Base-by-base conservation (phyloP, 2,329 filamentous ascomycete genomes). In the Venturia effusa region DNA sequence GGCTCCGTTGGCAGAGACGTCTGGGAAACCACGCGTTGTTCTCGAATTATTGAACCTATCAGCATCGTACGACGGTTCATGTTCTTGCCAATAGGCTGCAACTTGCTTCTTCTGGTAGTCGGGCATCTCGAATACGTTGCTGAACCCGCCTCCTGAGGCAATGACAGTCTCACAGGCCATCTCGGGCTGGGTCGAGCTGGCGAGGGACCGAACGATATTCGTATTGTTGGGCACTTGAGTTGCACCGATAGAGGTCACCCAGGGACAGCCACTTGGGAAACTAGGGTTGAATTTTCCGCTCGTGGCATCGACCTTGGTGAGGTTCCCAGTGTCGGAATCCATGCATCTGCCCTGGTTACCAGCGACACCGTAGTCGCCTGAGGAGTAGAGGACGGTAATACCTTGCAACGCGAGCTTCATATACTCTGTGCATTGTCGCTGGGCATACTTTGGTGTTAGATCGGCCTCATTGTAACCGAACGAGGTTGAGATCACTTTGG, bases 191-290 rank as follows among this genome's bases (percentile, higher is more conserved):
- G 61, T 63, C n/a, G 37, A 43, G 32, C n/a, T 57, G 19, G 61
- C 61, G 1, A 63, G 24, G 19, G 22, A 17, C 22, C 51, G 61
- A 22, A 63, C 61, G 30, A 63, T 59, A 19, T 63, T 63, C 17
- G 61, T 63, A 15, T 41, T 48, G 37, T 55, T 55, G 30, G 61
- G 51, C 3, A 64, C 54, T 45, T 61, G 54, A 17, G 62, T 64
- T 45, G 62, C 78, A 8, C 78, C 78, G 4, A 80, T 75, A 0
- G 76, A 71, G 3, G 79, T 81, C 17, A 81, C 76, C 67, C 77
- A 81, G 0, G 78, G 78, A 68, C 78, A 80, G 1, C 75, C 70
- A 24, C 76, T 77, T 1, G 78, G 78, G 70, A 80, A 80, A 30
- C 74, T 74, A 15, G 78, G 77, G 24, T 76, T 68, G 68, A 80